A percentile compares a stretch with the other conserved stretches of the same genome.
Conservation (phyloP, 225 moss, liverwort and hornwort genomes). For the Neckera pumila region DNA sequence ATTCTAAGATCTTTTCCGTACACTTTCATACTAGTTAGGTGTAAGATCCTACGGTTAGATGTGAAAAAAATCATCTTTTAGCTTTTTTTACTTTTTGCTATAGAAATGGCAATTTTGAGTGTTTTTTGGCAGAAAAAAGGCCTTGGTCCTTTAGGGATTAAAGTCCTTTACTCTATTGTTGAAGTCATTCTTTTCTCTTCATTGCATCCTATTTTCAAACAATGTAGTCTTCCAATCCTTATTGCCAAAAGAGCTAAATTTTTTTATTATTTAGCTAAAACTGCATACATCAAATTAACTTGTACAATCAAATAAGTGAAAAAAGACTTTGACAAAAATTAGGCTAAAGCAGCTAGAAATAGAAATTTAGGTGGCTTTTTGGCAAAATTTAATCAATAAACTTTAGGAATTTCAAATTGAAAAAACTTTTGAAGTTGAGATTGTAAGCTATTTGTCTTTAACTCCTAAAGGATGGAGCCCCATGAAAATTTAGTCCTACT, state of each 20-base stretch:
- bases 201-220: not conserved
- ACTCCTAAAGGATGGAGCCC: fast-evolving
- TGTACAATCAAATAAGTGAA: not conserved
- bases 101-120: too few species aligned
- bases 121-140: too few species aligned
- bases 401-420: not conserved
- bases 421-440: not conserved
- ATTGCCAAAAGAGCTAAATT: not conserved
- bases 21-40: too few species aligned
- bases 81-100: too few species aligned
- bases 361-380: not conserved
- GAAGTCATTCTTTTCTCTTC: not conserved
- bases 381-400: not conserved
- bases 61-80: too few species aligned
- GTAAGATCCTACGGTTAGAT: too few species aligned
- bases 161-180: too few species aligned
- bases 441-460: not conserved
- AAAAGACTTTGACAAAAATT: too few species aligned
- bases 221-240: not conserved
- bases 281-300: not conserved
- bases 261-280: not conserved
- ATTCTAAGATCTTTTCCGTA: too few species aligned
- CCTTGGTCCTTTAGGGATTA: too few species aligned
- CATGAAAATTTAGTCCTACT: not conserved
- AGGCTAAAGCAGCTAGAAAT: not conserved